Conservation (phyloP, 805 yeast genomes). For the Starmerella stigmatis region DNA sequence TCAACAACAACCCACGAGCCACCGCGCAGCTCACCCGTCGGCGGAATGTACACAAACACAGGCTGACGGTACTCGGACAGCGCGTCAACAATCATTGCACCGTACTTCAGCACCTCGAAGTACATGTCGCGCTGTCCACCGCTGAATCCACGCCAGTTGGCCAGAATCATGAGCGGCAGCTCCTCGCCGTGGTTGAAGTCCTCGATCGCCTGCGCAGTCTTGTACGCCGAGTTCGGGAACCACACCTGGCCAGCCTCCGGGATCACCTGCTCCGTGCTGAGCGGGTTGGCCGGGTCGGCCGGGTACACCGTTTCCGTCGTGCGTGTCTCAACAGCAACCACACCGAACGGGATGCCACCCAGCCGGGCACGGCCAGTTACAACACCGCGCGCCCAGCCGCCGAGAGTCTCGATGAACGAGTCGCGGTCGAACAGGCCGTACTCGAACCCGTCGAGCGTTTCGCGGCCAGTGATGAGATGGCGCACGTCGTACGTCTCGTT, state of each 20-base stretch:
- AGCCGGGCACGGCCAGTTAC: constrained; percentile 97
- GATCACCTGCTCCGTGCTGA: constrained; percentile 71
- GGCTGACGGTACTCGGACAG: constrained; percentile 94
- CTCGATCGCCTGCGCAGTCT: constrained; percentile 96
- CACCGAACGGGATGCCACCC: constrained; percentile 98
- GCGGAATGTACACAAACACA: constrained; percentile 92
- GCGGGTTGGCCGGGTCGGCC: constrained; percentile 98
- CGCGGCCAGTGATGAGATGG: constrained; percentile 85
- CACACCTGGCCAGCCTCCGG: constrained; percentile 99
- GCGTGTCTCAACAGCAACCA: constrained; percentile 90
- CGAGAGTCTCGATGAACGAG: constrained; percentile 90
- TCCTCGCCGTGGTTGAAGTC: constrained; percentile 98
- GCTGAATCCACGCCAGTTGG: constrained; percentile 99
- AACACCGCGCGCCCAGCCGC: constrained; percentile 99
- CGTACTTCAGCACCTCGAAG: constrained; percentile 94
- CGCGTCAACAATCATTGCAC: constrained; percentile 95
- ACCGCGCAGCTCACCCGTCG: constrained; percentile 97
- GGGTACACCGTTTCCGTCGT: constrained; percentile 82
- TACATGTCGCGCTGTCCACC: constrained; percentile 99
- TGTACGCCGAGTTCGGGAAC: constrained; percentile 98
- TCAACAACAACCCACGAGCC: constrained; percentile 99
- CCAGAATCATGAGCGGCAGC: constrained; percentile 91
- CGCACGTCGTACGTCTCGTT: constrained; percentile 79
- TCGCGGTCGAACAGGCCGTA: constrained; percentile 82
- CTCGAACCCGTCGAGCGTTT: constrained; percentile 62